A percentile compares a stretch with the other conserved stretches of the same genome.
Evolutionary conservation across 306 rosid genomes (phyloP).

Genomic region (Begonia fuchsioides): DNA sequence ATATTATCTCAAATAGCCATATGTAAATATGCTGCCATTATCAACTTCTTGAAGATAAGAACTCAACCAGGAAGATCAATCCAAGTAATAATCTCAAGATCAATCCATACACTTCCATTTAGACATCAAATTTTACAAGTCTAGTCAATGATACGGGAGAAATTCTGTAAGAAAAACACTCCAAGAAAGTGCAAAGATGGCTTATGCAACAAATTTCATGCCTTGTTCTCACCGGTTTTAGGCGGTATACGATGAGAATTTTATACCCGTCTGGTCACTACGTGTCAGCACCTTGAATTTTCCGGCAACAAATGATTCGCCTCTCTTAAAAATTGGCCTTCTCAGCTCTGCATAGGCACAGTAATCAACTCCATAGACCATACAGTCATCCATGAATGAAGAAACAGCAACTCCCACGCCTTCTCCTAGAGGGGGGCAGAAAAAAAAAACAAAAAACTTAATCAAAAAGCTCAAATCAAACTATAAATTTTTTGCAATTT

Average conservation of each 20-base stretch:
- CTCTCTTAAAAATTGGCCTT: conserved; percentile 40
- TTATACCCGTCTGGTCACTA: conserved; percentile 29
- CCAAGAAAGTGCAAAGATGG: conserved; percentile 2
- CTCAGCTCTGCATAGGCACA: conserved; percentile 56
- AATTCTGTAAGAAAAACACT: not conserved
- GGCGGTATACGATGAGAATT: conserved; percentile 5
- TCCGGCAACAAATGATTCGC: conserved; percentile 28
- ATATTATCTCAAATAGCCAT: too few relatives aligned
- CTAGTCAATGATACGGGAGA: not conserved
- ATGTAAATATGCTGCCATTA: too few relatives aligned
- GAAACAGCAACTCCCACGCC: conserved; percentile 64
- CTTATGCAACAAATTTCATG: not conserved
- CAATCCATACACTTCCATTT: too few relatives aligned
- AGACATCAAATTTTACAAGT: too few relatives aligned
- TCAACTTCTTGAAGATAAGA: too few relatives aligned
- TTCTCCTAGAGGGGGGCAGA: conserved; percentile 34
- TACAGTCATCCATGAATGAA: conserved; percentile 26
- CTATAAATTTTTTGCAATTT: too few relatives aligned
- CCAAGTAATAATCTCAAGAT: too few relatives aligned
- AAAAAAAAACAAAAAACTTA: not conserved
- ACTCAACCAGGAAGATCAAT: too few relatives aligned
- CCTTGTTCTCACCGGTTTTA: not conserved
- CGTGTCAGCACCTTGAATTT: conserved; percentile 38
- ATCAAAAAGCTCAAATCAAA: too few relatives aligned
- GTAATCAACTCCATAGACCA: conserved; percentile 43